phyloP scores from a whole-genome alignment of 169 alveolate genomes.

The Hepatocystis sp. region DNA sequence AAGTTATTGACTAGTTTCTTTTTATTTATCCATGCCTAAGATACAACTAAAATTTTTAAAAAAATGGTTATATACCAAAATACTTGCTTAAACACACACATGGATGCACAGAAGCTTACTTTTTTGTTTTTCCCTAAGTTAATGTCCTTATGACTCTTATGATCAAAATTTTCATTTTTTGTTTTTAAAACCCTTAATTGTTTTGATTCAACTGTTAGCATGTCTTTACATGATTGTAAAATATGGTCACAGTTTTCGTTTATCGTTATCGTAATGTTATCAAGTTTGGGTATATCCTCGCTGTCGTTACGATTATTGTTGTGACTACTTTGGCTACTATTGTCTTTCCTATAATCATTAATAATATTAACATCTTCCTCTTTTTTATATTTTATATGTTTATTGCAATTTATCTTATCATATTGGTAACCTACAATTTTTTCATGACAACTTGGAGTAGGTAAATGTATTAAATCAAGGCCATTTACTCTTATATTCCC shows the following conservation, averaged over 20 bases:
- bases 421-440: neutral
- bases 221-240: slow-evolving; percentile 17
- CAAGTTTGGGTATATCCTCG: too few species aligned
- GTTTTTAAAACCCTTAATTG: neutral
- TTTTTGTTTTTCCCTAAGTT: slow-evolving; percentile 16
- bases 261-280: slow-evolving; percentile 8
- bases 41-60: too few species aligned
- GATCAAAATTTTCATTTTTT: slow-evolving; percentile 9
- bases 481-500: slow-evolving; percentile 31
- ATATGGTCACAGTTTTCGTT: slow-evolving; percentile 5
- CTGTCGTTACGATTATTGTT: neutral
- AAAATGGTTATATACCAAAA: too few species aligned
- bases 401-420: too few species aligned
- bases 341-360: neutral
- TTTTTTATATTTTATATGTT: too few species aligned
- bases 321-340: neutral
- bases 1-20: too few species aligned
- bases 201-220: slow-evolving; percentile 3
- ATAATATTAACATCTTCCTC: neutral
- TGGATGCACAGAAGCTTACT: slow-evolving; percentile 35
- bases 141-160: neutral
- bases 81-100: too few species aligned
- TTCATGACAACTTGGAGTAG: neutral
- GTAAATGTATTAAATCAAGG: slow-evolving; percentile 16
- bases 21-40: too few species aligned